Evolutionary conservation across 768 basidiomycete genomes (phyloP).

Genomic region (Mycena filopes): DNA sequence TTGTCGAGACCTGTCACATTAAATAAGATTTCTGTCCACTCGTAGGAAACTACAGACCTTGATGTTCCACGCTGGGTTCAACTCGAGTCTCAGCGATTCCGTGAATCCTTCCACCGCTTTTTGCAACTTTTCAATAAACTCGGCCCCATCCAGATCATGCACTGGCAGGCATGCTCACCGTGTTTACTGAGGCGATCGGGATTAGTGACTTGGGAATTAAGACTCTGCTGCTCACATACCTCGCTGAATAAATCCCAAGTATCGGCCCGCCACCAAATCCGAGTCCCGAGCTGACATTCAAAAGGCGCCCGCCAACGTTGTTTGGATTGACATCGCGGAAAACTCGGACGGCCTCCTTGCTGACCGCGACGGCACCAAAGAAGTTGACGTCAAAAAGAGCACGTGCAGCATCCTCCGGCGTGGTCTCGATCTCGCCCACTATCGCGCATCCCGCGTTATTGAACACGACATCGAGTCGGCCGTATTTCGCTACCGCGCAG

Average conservation of each 20-base stretch:
- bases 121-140: no score
- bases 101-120: constrained; percentile 25
- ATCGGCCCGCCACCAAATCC: constrained; percentile 16
- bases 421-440: constrained; percentile 39
- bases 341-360: constrained; percentile 25
- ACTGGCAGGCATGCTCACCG: neutral
- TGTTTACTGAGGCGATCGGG: constrained; percentile 6
- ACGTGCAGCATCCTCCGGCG: constrained; percentile 31
- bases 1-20: no score
- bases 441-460: constrained; percentile 32
- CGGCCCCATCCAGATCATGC: neutral
- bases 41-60: neutral
- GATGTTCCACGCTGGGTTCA: constrained; percentile 28
- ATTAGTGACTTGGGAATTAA: neutral
- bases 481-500: constrained; percentile 17
- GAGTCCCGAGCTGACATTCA: constrained; percentile 13
- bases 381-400: constrained; percentile 41
- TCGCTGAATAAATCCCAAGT: constrained; percentile 18
- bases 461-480: constrained; percentile 34
- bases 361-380: constrained; percentile 34
- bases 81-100: constrained; percentile 17
- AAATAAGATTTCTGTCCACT: no score
- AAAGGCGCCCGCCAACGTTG: constrained; percentile 13
- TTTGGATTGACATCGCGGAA: constrained; percentile 17
- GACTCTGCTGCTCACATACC: neutral